phyloP scores from a whole-genome alignment of 345 rosid species.

The Salix purpurea region DNA sequence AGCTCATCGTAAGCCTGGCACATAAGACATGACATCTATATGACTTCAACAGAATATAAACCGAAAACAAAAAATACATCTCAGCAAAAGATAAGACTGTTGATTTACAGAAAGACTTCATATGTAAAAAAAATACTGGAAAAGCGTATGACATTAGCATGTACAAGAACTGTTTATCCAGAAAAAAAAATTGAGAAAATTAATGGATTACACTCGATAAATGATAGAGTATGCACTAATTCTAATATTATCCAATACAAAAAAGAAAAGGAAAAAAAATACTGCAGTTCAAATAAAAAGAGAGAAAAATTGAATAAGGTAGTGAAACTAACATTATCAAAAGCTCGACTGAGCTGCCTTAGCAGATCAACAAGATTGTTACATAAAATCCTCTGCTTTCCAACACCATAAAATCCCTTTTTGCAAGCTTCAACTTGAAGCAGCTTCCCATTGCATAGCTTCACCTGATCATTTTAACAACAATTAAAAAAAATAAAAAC shows the following conservation, averaged over 20 bases:
- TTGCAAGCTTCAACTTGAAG: slow-evolving; percentile 77
- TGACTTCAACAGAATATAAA: neutral
- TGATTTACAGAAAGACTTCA: neutral
- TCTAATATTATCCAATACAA: neutral
- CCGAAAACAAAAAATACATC: neutral
- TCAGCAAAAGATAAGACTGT: neutral
- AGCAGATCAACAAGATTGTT: slow-evolving; percentile 91
- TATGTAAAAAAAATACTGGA: neutral
- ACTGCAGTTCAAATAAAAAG: neutral
- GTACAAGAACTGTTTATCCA: neutral
- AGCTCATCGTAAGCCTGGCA: slow-evolving; percentile 82
- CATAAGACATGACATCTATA: slow-evolving; percentile 14
- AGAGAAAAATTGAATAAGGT: neutral
- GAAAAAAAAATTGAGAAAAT: neutral
- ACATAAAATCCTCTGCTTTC: slow-evolving; percentile 70
- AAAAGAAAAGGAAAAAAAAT: neutral
- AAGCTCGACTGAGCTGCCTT: slow-evolving; percentile 86
- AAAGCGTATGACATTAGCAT: neutral
- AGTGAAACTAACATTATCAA: slow-evolving; percentile 60
- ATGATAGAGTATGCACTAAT: neutral
- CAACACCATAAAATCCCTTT: slow-evolving; percentile 71
- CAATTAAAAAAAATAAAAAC: neutral
- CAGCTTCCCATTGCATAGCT: slow-evolving; percentile 90
- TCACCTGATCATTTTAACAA: slow-evolving; percentile 48
- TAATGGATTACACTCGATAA: neutral